Evolutionary conservation across 2,329 filamentous ascomycete species (phyloP).

Genomic region (Fusarium sp.): DNA sequence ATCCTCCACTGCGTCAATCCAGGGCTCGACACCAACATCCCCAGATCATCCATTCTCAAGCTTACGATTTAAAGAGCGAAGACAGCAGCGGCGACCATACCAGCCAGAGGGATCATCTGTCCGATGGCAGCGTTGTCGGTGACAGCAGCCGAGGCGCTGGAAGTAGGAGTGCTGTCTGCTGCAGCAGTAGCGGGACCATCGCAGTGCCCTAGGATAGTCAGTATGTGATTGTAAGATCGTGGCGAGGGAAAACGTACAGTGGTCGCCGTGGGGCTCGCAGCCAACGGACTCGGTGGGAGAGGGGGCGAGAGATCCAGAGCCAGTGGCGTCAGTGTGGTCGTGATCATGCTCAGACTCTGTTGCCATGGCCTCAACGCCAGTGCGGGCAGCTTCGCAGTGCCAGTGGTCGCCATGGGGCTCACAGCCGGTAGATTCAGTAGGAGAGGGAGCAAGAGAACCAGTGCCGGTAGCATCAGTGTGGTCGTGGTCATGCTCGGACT

Average conservation of each 20-base stretch:
- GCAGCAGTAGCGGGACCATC: conserved; percentile 26
- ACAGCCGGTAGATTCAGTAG: conserved; percentile 37
- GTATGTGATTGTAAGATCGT: not conserved
- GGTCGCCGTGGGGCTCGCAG: conserved; percentile 38
- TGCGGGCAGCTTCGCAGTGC: conserved; percentile 38
- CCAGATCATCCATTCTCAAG: not conserved
- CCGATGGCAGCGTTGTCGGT: conserved; percentile 26
- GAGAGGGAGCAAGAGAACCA: conserved; percentile 18
- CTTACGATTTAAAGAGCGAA: conserved; percentile 28
- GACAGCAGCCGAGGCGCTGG: conserved; percentile 8
- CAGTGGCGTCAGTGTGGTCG: not conserved
- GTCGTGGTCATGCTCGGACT: conserved; percentile 5
- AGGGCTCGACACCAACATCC: conserved; percentile 19
- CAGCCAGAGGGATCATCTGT: conserved; percentile 33
- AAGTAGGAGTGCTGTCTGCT: conserved; percentile 6
- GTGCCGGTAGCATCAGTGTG: not conserved
- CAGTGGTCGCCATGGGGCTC: conserved; percentile 39
- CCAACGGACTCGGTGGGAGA: conserved; percentile 39
- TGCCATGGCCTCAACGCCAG: conserved; percentile 14
- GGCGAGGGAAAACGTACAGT: conserved; percentile 11
- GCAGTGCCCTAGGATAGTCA: conserved; percentile 32
- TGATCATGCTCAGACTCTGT: conserved; percentile 18
- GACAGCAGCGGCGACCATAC: conserved; percentile 35
- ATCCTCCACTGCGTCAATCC: conserved; percentile 26
- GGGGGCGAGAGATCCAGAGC: not conserved